These are phyloP conservation scores for Pseudopithomyces chartarum DNA, from an alignment of 2,329 filamentous ascomycete species.

Conservation along the genomic window DNA sequence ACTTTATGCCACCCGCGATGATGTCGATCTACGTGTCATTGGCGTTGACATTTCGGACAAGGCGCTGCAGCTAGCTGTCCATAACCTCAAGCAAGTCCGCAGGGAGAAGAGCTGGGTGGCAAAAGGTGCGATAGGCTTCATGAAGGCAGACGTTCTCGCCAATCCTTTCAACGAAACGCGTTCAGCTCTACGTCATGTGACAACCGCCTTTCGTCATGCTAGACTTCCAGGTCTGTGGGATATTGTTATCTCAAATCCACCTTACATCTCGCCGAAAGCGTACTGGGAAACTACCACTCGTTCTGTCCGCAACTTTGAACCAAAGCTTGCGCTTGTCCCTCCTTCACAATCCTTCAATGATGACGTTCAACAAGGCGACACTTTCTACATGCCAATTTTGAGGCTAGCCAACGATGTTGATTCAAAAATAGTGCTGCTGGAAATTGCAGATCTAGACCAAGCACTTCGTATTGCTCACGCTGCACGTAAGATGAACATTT, in stretches of 20 bases:
- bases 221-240: constrained; percentile 48
- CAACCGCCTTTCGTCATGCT: constrained; percentile 18
- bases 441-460: constrained; percentile 73
- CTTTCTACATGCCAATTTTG: constrained; percentile 73
- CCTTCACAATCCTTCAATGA: constrained; percentile 10
- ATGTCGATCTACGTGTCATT: constrained; percentile 54
- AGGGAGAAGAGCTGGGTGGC: constrained; percentile 10
- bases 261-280: constrained; percentile 75
- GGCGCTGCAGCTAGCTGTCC: constrained; percentile 68
- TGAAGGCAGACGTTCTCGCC: constrained; percentile 50
- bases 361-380: constrained; percentile 47
- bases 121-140: constrained; percentile 51
- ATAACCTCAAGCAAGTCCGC: constrained; percentile 61
- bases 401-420: constrained; percentile 56
- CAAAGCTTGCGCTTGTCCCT: constrained; percentile 73
- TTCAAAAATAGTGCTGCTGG: constrained; percentile 66
- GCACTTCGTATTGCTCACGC: constrained; percentile 65
- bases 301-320: constrained; percentile 83
- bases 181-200: constrained; percentile 17
- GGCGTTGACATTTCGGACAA: constrained; percentile 74
- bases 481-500: constrained; percentile 34
- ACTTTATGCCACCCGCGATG: constrained; percentile 48
- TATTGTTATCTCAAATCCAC: constrained; percentile 85
- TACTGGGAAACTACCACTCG: constrained; percentile 68
- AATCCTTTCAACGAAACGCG: constrained; percentile 55